Conservation (phyloP, 2,329 filamentous ascomycete species). For the Pseudofabraea citricarpa region DNA sequence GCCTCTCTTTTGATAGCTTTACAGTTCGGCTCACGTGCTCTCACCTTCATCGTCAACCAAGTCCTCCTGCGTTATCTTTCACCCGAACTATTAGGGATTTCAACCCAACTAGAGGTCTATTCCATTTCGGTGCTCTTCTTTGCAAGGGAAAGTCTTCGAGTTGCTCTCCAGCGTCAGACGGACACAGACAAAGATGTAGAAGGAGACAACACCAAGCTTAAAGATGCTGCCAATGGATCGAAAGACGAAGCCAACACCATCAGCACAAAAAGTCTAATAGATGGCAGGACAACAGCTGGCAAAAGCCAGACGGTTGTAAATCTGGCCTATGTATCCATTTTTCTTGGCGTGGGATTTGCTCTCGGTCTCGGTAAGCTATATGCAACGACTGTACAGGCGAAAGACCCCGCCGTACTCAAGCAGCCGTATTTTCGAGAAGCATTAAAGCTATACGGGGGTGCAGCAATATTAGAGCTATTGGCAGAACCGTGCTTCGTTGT, state of each 20-base stretch:
- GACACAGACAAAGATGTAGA: constrained; percentile 18
- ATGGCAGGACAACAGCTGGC: constrained; percentile 26
- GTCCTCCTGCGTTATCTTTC: constrained; percentile 83
- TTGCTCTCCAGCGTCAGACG: constrained; percentile 82
- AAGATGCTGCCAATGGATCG: too few relatives aligned
- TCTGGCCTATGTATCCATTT: constrained; percentile 73
- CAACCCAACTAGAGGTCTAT: constrained; percentile 88
- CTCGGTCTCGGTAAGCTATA: constrained; percentile 64
- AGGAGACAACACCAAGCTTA: constrained; percentile 6
- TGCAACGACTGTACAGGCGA: constrained; percentile 45
- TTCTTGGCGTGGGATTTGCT: constrained; percentile 62
- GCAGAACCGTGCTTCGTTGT: constrained; percentile 88
- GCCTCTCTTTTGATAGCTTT: constrained; percentile 83
- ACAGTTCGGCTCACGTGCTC: constrained; percentile 78
- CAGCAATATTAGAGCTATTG: constrained; percentile 67
- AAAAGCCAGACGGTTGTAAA: constrained; percentile 77
- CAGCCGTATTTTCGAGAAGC: constrained; percentile 59
- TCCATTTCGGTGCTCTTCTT: constrained; percentile 94
- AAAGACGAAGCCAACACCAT: too few relatives aligned
- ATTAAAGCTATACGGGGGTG: constrained; percentile 50
- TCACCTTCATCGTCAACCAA: constrained; percentile 92
- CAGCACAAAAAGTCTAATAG: constrained; percentile 18
- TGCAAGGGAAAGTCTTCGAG: constrained; percentile 81
- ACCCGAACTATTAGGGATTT: constrained; percentile 76
- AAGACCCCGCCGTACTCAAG: constrained; percentile 40